Evolutionary conservation across 2,329 filamentous ascomycete genomes (phyloP).

Genomic region (Neonectria faginata): DNA sequence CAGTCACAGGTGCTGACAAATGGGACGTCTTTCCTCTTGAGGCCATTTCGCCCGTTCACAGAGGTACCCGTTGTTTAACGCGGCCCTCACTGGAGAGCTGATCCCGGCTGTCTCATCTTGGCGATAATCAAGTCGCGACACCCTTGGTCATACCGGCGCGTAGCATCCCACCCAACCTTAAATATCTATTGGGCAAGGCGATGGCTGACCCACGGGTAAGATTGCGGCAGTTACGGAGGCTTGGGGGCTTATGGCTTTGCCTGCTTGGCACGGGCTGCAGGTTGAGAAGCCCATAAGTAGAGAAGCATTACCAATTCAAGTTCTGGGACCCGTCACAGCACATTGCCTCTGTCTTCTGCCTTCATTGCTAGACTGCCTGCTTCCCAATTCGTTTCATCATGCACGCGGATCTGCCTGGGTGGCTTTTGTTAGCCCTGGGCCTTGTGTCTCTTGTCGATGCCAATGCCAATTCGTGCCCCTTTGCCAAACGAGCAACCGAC

Average conservation of each 20-base stretch:
- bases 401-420: conserved; percentile 28
- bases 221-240: background rate
- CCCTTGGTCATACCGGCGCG: background rate
- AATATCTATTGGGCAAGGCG: conserved; percentile 1
- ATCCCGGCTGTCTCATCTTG: background rate
- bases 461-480: conserved; percentile 30
- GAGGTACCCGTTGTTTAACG: background rate
- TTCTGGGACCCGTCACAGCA: background rate
- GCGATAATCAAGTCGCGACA: background rate
- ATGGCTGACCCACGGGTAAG: background rate
- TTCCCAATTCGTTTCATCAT: conserved; percentile 17
- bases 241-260: background rate
- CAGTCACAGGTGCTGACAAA: background rate
- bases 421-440: conserved; percentile 37
- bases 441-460: conserved; percentile 33
- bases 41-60: background rate
- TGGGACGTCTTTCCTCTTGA: background rate
- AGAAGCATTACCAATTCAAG: background rate
- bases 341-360: background rate
- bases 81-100: background rate
- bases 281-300: conserved; percentile 5
- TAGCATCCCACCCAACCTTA: conserved; percentile 41
- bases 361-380: no score
- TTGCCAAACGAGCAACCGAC: conserved; percentile 33
- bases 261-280: background rate